Base-by-base conservation (phyloP, 2,329 filamentous ascomycete species). In the Ophiosphaerella narmari region DNA sequence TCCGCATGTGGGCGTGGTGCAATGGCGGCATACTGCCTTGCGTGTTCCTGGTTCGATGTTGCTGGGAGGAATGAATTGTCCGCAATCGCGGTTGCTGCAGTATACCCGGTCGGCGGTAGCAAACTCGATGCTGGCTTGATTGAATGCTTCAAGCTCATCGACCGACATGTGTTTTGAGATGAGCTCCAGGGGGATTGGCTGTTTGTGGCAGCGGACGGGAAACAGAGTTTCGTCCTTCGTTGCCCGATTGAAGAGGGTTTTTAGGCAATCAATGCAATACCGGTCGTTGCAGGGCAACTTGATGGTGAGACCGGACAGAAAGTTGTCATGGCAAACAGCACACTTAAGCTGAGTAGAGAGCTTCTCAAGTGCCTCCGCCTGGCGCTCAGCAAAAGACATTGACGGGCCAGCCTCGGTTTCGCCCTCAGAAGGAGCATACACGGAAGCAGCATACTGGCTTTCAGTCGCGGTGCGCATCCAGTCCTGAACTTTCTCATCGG, bases 191-290 rank as follows among this genome's bases (percentile, higher is more conserved):
- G 26, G 26, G 6, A 29, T 29, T 11, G 26, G 26, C 26, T 29
- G 26, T 29, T 29, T 29, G 11, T 29, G 26, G 11, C 26, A 29
- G 7, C 11, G 26, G 26, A 11, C 7, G 11, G 26, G 26, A 3
- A 29, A 9, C 18, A 21, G 4, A 4, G 32, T 33, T 32, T 57
- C 50, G 38, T 65, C 58, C 13, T 52, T 55, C 2, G 42, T 54
- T n/a, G 60, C 45, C 3, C 46, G 52, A 26, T 55, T 51, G 49
- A 66, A 60, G 4, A 61, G 47, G 5, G 16, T 38, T 36, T 60
- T 61, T 2, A 62, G 23, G 39, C 62, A 66, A 5, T 36, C 33
- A 13, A 35, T 32, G 41, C 63, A 65, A 35, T 63, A 66, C 3
- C 43, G 40, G 39, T 65, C 26, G 8, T 35, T 33, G 40, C 62